Conservation (phyloP, 148 eudicot genomes). For the Mesembryanthemum crystallinum region DNA sequence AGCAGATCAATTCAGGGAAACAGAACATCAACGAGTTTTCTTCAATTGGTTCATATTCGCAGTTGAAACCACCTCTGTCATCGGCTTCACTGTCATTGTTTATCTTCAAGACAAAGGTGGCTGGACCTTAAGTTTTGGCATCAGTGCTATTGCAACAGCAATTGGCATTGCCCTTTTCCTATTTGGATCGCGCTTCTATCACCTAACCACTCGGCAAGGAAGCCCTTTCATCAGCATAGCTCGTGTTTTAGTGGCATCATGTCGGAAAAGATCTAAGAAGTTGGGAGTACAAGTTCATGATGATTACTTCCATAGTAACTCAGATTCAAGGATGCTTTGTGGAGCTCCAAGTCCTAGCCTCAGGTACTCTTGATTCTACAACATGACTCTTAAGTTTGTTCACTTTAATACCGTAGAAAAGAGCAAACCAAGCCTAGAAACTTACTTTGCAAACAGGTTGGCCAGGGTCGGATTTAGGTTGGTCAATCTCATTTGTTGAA, state of each 20-base stretch:
- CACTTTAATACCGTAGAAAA: no score
- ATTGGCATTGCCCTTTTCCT: constrained; percentile 35
- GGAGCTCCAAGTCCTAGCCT: constrained; percentile 27
- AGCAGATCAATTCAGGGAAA: constrained; percentile 33
- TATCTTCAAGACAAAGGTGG: constrained; percentile 42
- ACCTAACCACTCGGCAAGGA: constrained; percentile 22
- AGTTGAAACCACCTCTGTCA: constrained; percentile 24
- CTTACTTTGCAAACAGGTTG: no score
- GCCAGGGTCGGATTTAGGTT: no score
- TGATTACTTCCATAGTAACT: constrained; percentile 13
- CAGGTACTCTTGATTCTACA: constrained; percentile 23
- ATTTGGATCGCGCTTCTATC: constrained; percentile 36
- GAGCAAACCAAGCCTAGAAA: no score
- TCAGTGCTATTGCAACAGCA: constrained; percentile 27
- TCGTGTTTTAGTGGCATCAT: constrained; percentile 41
- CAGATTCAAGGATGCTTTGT: not conserved
- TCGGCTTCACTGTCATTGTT: constrained; percentile 34
- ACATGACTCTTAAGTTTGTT: not conserved
- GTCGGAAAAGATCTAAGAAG: constrained; percentile 22
- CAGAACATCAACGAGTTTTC: constrained; percentile 30
- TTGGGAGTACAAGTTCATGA: not conserved
- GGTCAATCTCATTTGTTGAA: no score
- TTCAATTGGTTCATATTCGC: constrained; percentile 44
- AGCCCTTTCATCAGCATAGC: constrained; percentile 48
- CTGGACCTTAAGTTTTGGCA: constrained; percentile 41